Conservation (phyloP, 345 rosid genomes). For the Gossypium sturtianum region DNA sequence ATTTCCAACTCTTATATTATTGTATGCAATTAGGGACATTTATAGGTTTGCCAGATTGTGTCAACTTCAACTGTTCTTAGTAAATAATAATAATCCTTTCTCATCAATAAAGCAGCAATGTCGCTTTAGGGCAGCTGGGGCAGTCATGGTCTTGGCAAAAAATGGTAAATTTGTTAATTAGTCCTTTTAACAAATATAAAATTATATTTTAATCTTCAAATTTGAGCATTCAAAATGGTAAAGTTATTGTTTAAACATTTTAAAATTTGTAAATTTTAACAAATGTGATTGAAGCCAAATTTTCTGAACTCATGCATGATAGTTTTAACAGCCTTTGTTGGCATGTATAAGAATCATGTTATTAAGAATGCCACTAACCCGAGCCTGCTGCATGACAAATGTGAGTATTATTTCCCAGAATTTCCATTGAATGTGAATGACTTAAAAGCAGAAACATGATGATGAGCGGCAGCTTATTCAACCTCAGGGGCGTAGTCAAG, state of each 20-base stretch:
- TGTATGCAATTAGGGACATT: background rate
- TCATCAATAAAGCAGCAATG: background rate
- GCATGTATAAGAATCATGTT: background rate
- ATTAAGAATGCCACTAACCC: background rate
- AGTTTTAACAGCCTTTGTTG: background rate
- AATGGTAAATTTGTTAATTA: too few species aligned
- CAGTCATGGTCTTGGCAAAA: too few species aligned
- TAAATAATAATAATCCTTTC: background rate
- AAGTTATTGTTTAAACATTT: too few species aligned
- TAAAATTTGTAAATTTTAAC: too few species aligned
- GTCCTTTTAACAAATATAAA: too few species aligned
- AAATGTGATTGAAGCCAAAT: background rate
- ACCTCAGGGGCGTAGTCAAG: background rate
- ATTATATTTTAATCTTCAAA: background rate
- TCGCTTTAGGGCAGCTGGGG: background rate
- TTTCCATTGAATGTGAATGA: background rate
- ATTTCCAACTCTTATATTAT: background rate
- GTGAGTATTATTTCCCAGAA: background rate
- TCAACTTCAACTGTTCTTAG: background rate
- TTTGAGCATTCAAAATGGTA: too few species aligned
- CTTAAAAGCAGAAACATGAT: background rate
- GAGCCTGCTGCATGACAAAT: background rate
- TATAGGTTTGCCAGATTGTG: background rate
- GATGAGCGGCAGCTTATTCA: background rate
- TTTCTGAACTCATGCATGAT: background rate